These are phyloP conservation scores for Kandelia obovata DNA, from an alignment of 345 rosid genomes.

Conservation along the genomic window DNA sequence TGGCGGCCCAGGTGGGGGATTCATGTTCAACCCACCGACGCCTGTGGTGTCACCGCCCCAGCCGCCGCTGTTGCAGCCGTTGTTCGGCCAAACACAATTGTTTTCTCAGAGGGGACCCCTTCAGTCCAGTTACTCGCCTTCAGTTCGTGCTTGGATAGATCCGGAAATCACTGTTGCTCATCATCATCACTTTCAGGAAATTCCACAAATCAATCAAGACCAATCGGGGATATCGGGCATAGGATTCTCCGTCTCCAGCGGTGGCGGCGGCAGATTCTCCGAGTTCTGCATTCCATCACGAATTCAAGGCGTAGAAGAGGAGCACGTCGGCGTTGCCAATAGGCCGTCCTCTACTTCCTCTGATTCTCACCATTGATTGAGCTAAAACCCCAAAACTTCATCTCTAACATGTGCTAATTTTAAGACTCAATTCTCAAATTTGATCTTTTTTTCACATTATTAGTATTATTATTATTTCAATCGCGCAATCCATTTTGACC, in stretches of 20 bases:
- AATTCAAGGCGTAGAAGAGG: conserved; percentile 85
- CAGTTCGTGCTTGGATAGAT: conserved; percentile 79
- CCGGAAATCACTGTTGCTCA: conserved; percentile 39
- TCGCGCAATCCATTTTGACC: background rate
- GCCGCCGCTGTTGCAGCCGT: conserved; percentile 34
- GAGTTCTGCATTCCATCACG: conserved; percentile 87
- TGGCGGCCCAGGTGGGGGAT: conserved; percentile 42
- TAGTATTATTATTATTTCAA: background rate
- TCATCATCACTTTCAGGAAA: conserved; percentile 28
- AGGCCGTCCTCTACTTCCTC: conserved; percentile 84
- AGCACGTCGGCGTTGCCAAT: conserved; percentile 62
- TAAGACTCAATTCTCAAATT: conserved; percentile 1
- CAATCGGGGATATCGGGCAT: conserved; percentile 45
- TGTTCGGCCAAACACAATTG: conserved; percentile 58
- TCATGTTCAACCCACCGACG: conserved; percentile 42
- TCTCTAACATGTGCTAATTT: conserved; percentile 41
- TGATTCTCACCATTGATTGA: conserved; percentile 69
- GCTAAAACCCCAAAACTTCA: conserved; percentile 10
- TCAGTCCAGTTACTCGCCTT: conserved; percentile 94
- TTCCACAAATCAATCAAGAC: conserved; percentile 37
- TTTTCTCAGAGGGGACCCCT: conserved; percentile 97
- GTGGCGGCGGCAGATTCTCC: conserved; percentile 43
- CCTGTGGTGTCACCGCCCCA: conserved; percentile 13
- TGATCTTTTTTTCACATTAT: background rate
- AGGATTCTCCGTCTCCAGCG: conserved; percentile 45